Percentiles rank a stretch among this genome's conserved stretches.
phyloP scores from a whole-genome alignment of 2,329 filamentous ascomycete genomes.

The Trichophyton benhamiae region DNA sequence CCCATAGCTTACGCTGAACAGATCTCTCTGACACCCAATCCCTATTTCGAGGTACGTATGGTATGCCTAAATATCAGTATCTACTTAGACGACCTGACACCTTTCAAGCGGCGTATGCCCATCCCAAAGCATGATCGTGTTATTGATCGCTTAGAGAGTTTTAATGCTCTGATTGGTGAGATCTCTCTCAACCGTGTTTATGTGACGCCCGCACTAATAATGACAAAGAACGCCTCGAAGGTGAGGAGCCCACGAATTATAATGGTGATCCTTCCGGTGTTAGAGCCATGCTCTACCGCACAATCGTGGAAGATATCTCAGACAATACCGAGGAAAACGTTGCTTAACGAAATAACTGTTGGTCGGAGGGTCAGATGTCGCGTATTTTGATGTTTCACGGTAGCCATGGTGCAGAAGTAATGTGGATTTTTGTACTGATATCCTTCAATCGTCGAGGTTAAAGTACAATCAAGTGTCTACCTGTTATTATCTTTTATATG shows the following conservation, averaged over 20 bases:
- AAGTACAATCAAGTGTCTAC: too few relatives aligned
- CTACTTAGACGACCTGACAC: background rate
- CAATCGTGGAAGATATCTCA: background rate
- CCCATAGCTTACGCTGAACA: background rate
- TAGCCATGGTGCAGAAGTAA: too few relatives aligned
- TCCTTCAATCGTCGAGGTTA: too few relatives aligned
- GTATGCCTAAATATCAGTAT: background rate
- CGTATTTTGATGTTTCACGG: too few relatives aligned
- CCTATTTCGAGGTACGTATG: constrained; percentile 3
- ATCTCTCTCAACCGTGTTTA: too few relatives aligned
- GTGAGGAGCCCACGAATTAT: background rate
- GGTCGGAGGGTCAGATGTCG: too few relatives aligned
- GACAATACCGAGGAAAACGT: background rate
- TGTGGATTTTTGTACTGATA: too few relatives aligned
- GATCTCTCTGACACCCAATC: constrained; percentile 3
- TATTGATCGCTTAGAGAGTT: constrained; percentile 7
- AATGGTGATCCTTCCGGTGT: background rate
- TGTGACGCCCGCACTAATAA: background rate
- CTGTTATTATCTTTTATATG: too few relatives aligned
- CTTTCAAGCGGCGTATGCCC: background rate
- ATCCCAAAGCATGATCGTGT: constrained; percentile 3
- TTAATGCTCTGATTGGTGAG: constrained; percentile 11
- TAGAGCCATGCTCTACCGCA: constrained; percentile 5
- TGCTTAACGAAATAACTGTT: background rate
- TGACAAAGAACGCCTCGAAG: constrained; percentile 4